Conservation (phyloP, 108 stramenopile genomes). For the Seminavis robusta region DNA sequence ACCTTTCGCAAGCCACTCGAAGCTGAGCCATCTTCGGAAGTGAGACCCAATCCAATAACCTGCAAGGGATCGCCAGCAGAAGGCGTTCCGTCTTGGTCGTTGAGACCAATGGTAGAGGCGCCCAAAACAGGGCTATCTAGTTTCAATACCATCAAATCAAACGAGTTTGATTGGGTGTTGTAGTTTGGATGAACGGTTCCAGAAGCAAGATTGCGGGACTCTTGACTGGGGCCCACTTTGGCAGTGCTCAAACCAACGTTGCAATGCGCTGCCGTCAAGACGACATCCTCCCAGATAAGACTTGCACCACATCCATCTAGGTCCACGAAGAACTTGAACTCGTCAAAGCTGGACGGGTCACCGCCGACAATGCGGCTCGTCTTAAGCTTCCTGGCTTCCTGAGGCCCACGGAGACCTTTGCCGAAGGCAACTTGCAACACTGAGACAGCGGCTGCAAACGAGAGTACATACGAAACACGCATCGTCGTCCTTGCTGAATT, state of each 20-base stretch:
- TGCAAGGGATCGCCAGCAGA: background rate
- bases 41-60: slow-evolving; percentile 18
- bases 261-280: slow-evolving; percentile 53
- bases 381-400: too few species aligned
- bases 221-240: too few species aligned
- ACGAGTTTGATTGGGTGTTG: slow-evolving; percentile 8
- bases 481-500: too few species aligned
- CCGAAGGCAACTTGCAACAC: too few species aligned
- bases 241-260: background rate
- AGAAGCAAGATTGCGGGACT: slow-evolving; percentile 6
- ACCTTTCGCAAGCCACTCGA: slow-evolving; percentile 24
- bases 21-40: slow-evolving; percentile 10
- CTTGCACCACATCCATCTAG: slow-evolving; percentile 26
- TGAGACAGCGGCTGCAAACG: too few species aligned
- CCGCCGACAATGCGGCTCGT: slow-evolving; percentile 9
- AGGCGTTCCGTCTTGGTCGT: slow-evolving; percentile 13
- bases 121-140: slow-evolving; percentile 1
- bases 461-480: too few species aligned
- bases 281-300: slow-evolving; percentile 41
- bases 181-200: slow-evolving; percentile 27
- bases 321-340: slow-evolving; percentile 1
- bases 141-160: slow-evolving; percentile 38
- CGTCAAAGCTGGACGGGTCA: background rate
- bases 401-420: too few species aligned
- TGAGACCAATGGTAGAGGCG: slow-evolving; percentile 11